Evolutionary conservation across 2,329 filamentous ascomycete genomes (phyloP), one percentile per base, ranked within the genome.

Genomic region (Ascochyta lentis): DNA sequence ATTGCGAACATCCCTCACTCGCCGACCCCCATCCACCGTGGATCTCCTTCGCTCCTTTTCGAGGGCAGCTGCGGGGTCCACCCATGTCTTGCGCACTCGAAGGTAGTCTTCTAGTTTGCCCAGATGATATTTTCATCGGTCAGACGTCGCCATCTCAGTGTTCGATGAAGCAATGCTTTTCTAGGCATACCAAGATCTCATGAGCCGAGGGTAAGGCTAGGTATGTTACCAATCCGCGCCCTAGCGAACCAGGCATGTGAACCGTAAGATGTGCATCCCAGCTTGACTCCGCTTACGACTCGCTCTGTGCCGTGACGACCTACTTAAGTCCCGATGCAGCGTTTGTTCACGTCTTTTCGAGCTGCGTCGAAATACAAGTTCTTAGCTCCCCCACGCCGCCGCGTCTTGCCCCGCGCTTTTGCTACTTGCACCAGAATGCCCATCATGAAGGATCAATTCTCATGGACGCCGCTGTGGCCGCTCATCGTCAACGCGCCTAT

Each of bases 401-500:
- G 3, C 1, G 23, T 9, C 15, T 8, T 12, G 27, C 15, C 19
- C 3, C 29, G 22, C 19, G n/a, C 19, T 19, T 40, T 33, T 26
- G 31, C 27, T 5, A 31, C 12, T 29, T 13, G 12, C n/a, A 2
- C 13, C 24, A 41, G 3, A 0, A 50, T 55, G 46, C 5, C 52
- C 2, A 2, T 4, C 29, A 5, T 46, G 35, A 34, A 46, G 16
- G 13, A 37, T 5, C 13, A 12, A 5, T 58, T 71, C 60, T 84
- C 86, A 55, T 89, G 86, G 86, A 80, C 77, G 86, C 80, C 77
- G 1, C 65, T 74, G 12, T 53, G 72, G 1, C 87, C 87, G 3
- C 74, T 90, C 33, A 81, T 92, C 41, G 76, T 81, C 46, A 80
- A 81, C 33, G 89, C 87, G 1, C 89, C 89, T 0, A 91, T 92